A percentile compares a stretch with the other conserved stretches of the same genome.
Evolutionary conservation across 371 early-diverging fungal species (phyloP).

Genomic region (Rhizopus stolonifer): DNA sequence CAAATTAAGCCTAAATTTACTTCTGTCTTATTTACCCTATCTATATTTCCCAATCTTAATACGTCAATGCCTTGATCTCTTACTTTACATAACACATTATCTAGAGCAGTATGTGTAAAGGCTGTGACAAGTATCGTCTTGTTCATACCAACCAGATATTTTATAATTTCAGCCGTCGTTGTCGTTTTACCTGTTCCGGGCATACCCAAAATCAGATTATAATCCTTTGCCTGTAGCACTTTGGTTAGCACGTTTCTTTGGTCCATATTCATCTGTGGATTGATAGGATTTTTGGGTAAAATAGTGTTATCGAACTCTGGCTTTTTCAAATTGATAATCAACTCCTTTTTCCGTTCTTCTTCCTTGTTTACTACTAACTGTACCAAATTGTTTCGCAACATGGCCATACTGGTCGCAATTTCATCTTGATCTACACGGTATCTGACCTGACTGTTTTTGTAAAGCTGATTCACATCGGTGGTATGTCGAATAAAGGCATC

Average conservation of each 20-base stretch:
- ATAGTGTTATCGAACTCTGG: constrained; percentile 54
- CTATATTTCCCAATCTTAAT: constrained; percentile 73
- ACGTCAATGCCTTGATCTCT: constrained; percentile 51
- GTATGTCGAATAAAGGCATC: constrained; percentile 5
- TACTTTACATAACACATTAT: constrained; percentile 91
- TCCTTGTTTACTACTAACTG: constrained; percentile 57
- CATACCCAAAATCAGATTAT: constrained; percentile 96
- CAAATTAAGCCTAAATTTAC: no score
- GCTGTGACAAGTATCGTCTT: constrained; percentile 91
- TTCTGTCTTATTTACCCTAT: constrained; percentile 46
- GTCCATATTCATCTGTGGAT: constrained; percentile 59
- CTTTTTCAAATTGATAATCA: constrained; percentile 79
- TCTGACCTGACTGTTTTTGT: constrained; percentile 8
- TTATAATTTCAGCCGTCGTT: constrained; percentile 84
- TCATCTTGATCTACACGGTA: constrained; percentile 91
- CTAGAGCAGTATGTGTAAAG: constrained; percentile 96
- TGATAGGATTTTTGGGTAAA: neutral
- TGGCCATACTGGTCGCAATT: constrained; percentile 60
- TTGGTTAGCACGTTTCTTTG: constrained; percentile 62
- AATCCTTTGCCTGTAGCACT: constrained; percentile 77
- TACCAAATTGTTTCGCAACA: constrained; percentile 75
- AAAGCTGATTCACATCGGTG: constrained; percentile 10
- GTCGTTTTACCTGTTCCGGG: constrained; percentile 99
- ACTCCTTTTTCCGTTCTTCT: constrained; percentile 45
- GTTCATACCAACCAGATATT: constrained; percentile 62